These are phyloP conservation scores for Termitomyces sp. DNA, from an alignment of 768 basidiomycete genomes.

Conservation along the genomic window DNA sequence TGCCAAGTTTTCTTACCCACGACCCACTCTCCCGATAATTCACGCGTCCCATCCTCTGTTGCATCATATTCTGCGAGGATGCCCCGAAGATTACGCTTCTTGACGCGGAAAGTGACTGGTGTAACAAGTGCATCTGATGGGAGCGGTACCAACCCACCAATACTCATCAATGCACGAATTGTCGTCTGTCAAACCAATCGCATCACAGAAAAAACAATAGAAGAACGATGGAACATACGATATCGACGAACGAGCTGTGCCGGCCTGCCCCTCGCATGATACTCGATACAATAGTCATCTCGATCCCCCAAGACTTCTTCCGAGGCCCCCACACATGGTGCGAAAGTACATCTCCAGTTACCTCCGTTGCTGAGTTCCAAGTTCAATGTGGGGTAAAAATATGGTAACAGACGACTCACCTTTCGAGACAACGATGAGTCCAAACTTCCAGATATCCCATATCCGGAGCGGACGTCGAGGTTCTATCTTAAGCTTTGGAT, in stretches of 20 bases:
- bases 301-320: slow-evolving; percentile 88
- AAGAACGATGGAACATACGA: slow-evolving; percentile 41
- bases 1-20: slow-evolving; percentile 92
- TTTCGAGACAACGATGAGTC: slow-evolving; percentile 59
- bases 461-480: slow-evolving; percentile 50
- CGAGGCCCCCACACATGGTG: slow-evolving; percentile 86
- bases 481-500: slow-evolving; percentile 58
- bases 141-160: slow-evolving; percentile 78
- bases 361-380: slow-evolving; percentile 30
- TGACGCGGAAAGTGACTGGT: slow-evolving; percentile 87
- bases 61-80: slow-evolving; percentile 74
- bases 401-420: slow-evolving; percentile 29
- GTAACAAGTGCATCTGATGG: slow-evolving; percentile 93
- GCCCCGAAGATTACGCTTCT: slow-evolving; percentile 65
- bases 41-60: slow-evolving; percentile 69
- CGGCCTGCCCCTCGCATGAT: slow-evolving; percentile 81
- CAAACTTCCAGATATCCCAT: slow-evolving; percentile 73
- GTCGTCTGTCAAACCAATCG: slow-evolving; percentile 29
- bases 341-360: slow-evolving; percentile 64
- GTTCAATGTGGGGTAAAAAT: background rate
- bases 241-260: slow-evolving; percentile 80
- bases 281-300: slow-evolving; percentile 86
- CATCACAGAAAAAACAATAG: background rate
- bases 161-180: slow-evolving; percentile 62
- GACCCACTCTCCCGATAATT: slow-evolving; percentile 94